Evolutionary conservation across 768 basidiomycete genomes (phyloP).

Genomic region (Phlebiopsis flavidoalba): DNA sequence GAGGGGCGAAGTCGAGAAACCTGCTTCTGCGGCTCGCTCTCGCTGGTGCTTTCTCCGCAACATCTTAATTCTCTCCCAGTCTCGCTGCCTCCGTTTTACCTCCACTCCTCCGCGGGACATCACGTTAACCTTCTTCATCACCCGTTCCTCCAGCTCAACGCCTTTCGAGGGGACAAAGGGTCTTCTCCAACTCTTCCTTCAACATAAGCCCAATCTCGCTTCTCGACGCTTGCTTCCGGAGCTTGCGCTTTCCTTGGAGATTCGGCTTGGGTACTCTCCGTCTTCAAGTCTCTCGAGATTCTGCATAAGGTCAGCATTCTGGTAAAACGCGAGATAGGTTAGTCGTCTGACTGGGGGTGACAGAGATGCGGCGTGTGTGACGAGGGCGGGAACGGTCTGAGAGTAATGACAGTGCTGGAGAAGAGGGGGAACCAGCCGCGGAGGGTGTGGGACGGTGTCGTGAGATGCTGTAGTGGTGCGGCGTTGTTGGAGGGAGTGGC

Average conservation of each 20-base stretch:
- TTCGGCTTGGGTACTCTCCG: conserved; percentile 65
- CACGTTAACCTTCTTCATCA: conserved; percentile 31
- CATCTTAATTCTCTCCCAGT: conserved; percentile 41
- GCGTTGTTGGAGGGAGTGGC: conserved; percentile 8
- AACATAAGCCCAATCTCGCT: conserved; percentile 75
- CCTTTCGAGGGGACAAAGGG: conserved; percentile 67
- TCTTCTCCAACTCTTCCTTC: conserved; percentile 70
- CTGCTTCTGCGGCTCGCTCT: conserved; percentile 5
- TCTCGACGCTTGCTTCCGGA: conserved; percentile 72
- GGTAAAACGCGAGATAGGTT: conserved; percentile 67
- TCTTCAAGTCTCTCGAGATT: conserved; percentile 74
- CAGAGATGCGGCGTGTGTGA: conserved; percentile 44
- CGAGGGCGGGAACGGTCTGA: conserved; percentile 2
- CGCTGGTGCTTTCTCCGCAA: conserved; percentile 28
- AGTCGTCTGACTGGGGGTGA: conserved; percentile 68
- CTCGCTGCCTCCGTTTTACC: conserved; percentile 42
- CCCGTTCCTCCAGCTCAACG: conserved; percentile 66
- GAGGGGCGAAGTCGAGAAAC: conserved; percentile 24
- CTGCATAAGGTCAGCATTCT: conserved; percentile 74
- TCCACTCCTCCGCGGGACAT: conserved; percentile 26
- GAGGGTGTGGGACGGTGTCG: conserved; percentile 10
- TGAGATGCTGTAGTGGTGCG: conserved; percentile 12
- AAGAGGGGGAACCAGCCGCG: background rate
- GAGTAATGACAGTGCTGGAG: conserved; percentile 1
- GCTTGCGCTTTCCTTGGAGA: conserved; percentile 57